Percentiles rank a stretch among this genome's conserved stretches.
phyloP scores from a whole-genome alignment of 352 stramenopile genomes.

The Aphanomyces stellatus region DNA sequence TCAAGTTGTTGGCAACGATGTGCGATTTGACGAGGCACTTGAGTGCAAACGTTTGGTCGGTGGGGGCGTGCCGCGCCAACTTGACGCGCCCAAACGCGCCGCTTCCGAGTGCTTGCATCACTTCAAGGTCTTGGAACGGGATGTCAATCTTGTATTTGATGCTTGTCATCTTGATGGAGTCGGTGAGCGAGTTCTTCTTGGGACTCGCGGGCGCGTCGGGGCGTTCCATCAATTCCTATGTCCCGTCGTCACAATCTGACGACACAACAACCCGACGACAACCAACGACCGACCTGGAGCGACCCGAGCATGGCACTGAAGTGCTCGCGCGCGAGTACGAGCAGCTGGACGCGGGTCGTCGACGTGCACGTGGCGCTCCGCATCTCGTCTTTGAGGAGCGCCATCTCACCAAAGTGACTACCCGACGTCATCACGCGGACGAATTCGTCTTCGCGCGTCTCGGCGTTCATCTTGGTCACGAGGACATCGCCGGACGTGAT shows the following conservation, averaged over 20 bases:
- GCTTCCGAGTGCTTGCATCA: slow-evolving; percentile 64
- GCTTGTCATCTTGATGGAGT: not conserved
- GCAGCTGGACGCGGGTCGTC: slow-evolving; percentile 44
- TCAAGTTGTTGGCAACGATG: slow-evolving; percentile 86
- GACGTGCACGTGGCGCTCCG: slow-evolving; percentile 87
- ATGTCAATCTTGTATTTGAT: slow-evolving; percentile 20
- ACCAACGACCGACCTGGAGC: slow-evolving; percentile 25
- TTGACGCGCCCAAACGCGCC: slow-evolving; percentile 87
- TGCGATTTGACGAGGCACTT: slow-evolving; percentile 89
- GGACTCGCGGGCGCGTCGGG: not conserved
- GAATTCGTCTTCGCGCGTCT: slow-evolving; percentile 31
- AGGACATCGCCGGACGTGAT: slow-evolving; percentile 68
- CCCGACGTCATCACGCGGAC: slow-evolving; percentile 57
- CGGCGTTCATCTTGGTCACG: slow-evolving; percentile 46
- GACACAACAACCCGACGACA: not conserved
- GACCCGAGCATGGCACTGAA: slow-evolving; percentile 76
- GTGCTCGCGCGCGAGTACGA: slow-evolving; percentile 54
- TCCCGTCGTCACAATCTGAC: not conserved
- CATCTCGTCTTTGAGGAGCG: slow-evolving; percentile 88
- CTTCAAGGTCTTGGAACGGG: slow-evolving; percentile 33
- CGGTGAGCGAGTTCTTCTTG: slow-evolving; percentile 12
- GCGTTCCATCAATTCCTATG: slow-evolving; percentile 57
- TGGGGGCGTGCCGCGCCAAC: slow-evolving; percentile 61
- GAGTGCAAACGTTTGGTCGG: slow-evolving; percentile 75
- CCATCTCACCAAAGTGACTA: slow-evolving; percentile 93